A percentile compares a stretch with the other conserved stretches of the same genome.
These are phyloP conservation scores for Ascocoryne sarcoides DNA, from an alignment of 2,329 filamentous ascomycete species.

Conservation along the genomic window DNA sequence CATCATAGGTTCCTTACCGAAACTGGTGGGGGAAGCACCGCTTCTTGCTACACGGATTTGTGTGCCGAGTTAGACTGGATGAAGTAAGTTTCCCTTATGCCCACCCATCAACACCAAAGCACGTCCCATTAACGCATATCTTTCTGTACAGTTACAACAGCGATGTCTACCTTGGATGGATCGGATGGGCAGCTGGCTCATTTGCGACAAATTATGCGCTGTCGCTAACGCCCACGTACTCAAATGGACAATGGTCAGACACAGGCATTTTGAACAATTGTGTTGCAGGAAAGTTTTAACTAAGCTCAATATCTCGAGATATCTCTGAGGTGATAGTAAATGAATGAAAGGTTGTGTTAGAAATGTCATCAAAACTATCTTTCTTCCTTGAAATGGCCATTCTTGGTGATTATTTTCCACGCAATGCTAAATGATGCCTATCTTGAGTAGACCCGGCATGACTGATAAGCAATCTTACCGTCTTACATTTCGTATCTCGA, in stretches of 20 bases:
- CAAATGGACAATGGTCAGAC: background rate
- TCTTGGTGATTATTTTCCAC: too few relatives aligned
- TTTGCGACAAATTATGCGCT: constrained; percentile 15
- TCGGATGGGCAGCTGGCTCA: constrained; percentile 32
- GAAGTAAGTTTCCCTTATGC: constrained; percentile 16
- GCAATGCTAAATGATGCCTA: too few relatives aligned
- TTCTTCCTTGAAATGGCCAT: too few relatives aligned
- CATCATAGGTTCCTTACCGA: constrained; percentile 27
- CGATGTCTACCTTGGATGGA: constrained; percentile 32
- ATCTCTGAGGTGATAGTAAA: too few relatives aligned
- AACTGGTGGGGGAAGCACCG: constrained; percentile 35
- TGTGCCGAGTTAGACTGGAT: constrained; percentile 28
- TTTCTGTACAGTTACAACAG: constrained; percentile 21
- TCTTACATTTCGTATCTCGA: too few relatives aligned
- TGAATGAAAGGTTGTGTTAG: too few relatives aligned
- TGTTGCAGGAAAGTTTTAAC: background rate
- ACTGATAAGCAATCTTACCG: too few relatives aligned
- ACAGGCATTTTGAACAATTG: background rate
- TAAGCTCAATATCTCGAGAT: too few relatives aligned
- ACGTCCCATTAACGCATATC: background rate
- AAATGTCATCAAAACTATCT: too few relatives aligned
- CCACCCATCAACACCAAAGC: too few relatives aligned
- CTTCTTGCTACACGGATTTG: constrained; percentile 27
- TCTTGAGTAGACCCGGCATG: too few relatives aligned
- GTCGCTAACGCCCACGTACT: constrained; percentile 1